Evolutionary conservation across 352 stramenopile genomes (phyloP).

Genomic region (Pythium folliculosum): DNA sequence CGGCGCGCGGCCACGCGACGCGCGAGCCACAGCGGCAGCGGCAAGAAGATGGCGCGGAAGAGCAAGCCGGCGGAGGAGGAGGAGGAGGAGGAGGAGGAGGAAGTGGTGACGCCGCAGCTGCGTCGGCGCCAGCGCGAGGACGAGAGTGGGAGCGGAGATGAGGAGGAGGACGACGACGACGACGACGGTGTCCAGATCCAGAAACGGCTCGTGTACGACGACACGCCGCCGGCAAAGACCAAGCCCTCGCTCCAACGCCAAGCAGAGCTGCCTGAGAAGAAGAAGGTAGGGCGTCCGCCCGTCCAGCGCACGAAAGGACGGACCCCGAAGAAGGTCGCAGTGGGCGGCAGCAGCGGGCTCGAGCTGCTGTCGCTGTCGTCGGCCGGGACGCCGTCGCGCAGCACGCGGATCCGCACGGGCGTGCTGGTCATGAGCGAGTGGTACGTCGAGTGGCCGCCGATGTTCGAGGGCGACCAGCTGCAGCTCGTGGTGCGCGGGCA

Average conservation of each 20-base stretch:
- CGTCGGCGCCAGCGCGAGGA: neutral
- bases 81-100: neutral
- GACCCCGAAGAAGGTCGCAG: conserved; percentile 1
- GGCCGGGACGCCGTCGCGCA: conserved; percentile 14
- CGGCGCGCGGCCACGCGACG: neutral
- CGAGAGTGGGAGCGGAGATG: neutral
- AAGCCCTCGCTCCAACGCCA: neutral
- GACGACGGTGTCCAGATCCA: conserved; percentile 20
- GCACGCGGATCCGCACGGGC: conserved; percentile 22
- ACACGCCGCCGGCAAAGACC: conserved; percentile 24
- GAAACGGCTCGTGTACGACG: conserved; percentile 27
- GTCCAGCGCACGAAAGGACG: neutral
- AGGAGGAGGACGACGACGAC: conserved; percentile 7
- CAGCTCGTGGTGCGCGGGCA: conserved; percentile 44
- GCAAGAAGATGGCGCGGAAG: neutral
- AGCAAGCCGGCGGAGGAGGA: conserved; percentile 4
- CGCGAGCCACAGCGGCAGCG: too few relatives aligned
- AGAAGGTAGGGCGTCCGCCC: neutral
- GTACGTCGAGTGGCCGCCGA: conserved; percentile 35
- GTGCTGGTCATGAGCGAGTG: conserved; percentile 33
- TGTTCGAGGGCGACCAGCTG: conserved; percentile 21
- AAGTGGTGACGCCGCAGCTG: conserved; percentile 21
- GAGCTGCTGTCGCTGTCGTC: conserved; percentile 17
- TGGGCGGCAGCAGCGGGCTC: neutral
- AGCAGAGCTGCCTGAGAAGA: neutral